These are phyloP conservation scores for Boeremia exigua DNA, from an alignment of 2,329 filamentous ascomycete genomes.

Conservation along the genomic window DNA sequence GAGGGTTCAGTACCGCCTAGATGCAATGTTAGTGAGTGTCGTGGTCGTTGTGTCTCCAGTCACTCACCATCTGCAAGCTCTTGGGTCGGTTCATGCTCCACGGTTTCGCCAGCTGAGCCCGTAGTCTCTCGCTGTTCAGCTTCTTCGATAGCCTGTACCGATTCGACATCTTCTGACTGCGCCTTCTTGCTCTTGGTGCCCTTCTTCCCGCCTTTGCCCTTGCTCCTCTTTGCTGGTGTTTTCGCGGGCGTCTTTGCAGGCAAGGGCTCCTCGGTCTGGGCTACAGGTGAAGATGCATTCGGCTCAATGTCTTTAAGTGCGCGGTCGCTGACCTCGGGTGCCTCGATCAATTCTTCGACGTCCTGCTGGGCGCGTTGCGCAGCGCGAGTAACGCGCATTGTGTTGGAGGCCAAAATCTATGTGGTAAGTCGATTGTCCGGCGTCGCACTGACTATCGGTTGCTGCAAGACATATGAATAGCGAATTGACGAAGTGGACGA, in stretches of 20 bases:
- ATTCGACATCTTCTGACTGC: slow-evolving; percentile 32
- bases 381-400: slow-evolving; percentile 54
- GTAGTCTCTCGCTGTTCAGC: slow-evolving; percentile 30
- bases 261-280: slow-evolving; percentile 25
- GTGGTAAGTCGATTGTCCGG: not conserved
- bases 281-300: slow-evolving; percentile 33
- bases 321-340: slow-evolving; percentile 36
- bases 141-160: slow-evolving; percentile 25
- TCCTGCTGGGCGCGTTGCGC: slow-evolving; percentile 50
- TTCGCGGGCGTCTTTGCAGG: slow-evolving; percentile 26
- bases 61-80: slow-evolving; percentile 28
- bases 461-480: slow-evolving; percentile 23
- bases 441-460: slow-evolving; percentile 16
- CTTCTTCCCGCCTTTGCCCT: slow-evolving; percentile 42
- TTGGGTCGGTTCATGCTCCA: slow-evolving; percentile 27
- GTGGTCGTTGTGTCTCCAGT: not conserved
- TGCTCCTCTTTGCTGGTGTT: slow-evolving; percentile 42
- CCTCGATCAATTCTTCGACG: slow-evolving; percentile 45
- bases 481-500: slow-evolving; percentile 15
- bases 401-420: slow-evolving; percentile 11
- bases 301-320: slow-evolving; percentile 51
- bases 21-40: slow-evolving; percentile 24
- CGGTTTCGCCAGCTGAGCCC: slow-evolving; percentile 27
- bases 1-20: slow-evolving; percentile 30
- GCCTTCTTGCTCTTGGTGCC: slow-evolving; percentile 37